Evolutionary conservation across 257 asterid species (phyloP), one percentile per base, ranked within the genome.

Genomic region (Solanum clarkiae): DNA sequence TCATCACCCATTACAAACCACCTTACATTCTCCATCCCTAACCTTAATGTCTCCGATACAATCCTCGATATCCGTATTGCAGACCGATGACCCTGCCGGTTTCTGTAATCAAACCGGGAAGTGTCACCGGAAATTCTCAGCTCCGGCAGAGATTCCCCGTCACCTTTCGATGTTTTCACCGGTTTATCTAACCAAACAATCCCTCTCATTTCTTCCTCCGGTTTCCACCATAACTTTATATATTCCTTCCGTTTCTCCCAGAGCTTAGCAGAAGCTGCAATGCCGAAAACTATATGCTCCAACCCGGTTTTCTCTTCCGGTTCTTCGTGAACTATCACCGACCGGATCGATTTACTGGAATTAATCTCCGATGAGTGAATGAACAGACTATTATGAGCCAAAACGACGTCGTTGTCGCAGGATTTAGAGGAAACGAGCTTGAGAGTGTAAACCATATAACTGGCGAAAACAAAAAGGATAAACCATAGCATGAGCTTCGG

Each of bases 1-100:
- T 95, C 98, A 68, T 95, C 98, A 57, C 98, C 98, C 98, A 95
- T 94, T 79, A 95, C 98, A 26, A 95, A 88, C 98, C 98, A 95
- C 92, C 96, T 89, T 83, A 91, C 96, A 5, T 91, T 85, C 70
- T 84, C 91, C 92, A 85, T 87, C 22, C 86, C 95, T 68, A 92
- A 69, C 88, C 92, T 90, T 66, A 92, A 29, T 0, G 97, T 95
- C 90, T 94, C 98, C 14, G 98, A 94, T 6, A 94, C 94, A 59
- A 95, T 92, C 87, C 98, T 72, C 14, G 98, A 95, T 20, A 95
- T 93, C 87, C 98, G 89, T 70, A 95, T 89, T 0, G 98, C 98
- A 0, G 98, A 93, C 29, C 95, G 92, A 84, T 92, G 94, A 11
- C 98, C 98, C 81, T 91, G 92, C 83, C 79, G 84, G 87, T 95